Base-by-base conservation (phyloP, 1,284 basidiomycete genomes). In the Cryptococcus deneoformans region DNA sequence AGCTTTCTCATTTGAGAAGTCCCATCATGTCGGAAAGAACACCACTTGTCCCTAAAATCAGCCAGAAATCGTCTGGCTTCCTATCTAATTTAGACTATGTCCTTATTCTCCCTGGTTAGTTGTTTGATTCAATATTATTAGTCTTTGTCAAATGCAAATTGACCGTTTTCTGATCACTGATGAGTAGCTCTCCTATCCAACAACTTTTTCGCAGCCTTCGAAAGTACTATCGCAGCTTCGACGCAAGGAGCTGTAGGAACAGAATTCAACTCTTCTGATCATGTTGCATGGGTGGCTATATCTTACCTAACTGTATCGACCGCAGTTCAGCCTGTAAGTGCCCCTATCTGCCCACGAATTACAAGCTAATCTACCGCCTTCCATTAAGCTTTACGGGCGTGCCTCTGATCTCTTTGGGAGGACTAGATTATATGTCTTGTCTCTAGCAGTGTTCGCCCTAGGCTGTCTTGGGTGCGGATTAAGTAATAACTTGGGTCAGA, bases 201-300 rank as follows among this genome's bases (percentile, higher is more conserved):
- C 51, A 59, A 56, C 39, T 60, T 66, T 37, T 54, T 66, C 10
- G 62, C 64, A 2, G 62, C 62, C 6, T 64, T 66, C 29, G 64
- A 66, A 50, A 64, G 55, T 44, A 66, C 64, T n/a, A 61, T 66
- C 6, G 64, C 64, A 10, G 64, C 64, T 12, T 66, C 64, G 4
- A 66, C 62, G 3, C 64, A 66, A 44, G 58, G 60, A 3, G 53
- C 64, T 1, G 55, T 64, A 3, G 64, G 64, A 7, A 46, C 62
- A 35, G 46, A 51, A 10, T 66, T 64, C 42, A 53, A 50, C 20
- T 58, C 62, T 9, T 51, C 59, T 16, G 54, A 62, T 46, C 64
- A 64, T 53, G 60, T 64, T 34, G 64, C 64, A 34, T 66, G 64
- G 64, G 54, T 66, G 5, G 64, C 64, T 16, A 66, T 58, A 5